phyloP scores from a whole-genome alignment of 495 filamentous ascomycete species.

The Trichoderma gamsii region DNA sequence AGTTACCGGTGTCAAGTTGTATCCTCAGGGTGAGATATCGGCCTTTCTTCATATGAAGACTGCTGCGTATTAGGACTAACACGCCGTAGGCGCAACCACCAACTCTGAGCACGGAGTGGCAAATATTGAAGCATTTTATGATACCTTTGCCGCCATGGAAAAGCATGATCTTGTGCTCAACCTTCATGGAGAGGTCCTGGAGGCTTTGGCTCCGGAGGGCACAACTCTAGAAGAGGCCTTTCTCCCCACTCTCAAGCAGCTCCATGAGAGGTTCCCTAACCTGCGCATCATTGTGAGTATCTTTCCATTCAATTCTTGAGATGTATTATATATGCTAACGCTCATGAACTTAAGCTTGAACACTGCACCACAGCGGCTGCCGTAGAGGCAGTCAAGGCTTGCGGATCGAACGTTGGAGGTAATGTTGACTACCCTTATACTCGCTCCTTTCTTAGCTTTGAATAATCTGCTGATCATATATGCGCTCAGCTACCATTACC shows the following conservation, averaged over 20 bases:
- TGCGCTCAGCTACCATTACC: conserved; percentile 28
- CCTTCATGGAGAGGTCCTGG: conserved; percentile 53
- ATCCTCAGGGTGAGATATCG: conserved; percentile 48
- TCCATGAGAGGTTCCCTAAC: conserved; percentile 71
- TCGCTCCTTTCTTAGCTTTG: not conserved
- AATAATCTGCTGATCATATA: not conserved
- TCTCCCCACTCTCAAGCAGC: conserved; percentile 63
- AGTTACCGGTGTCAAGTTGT: conserved; percentile 62
- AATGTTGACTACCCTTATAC: conserved; percentile 46
- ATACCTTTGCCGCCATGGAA: conserved; percentile 74
- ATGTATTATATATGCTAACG: conserved; percentile 17
- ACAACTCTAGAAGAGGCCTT: conserved; percentile 78
- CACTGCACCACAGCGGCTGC: conserved; percentile 85
- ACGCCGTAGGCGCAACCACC: conserved; percentile 60
- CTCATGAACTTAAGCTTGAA: conserved; percentile 36
- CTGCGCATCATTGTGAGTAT: conserved; percentile 58
- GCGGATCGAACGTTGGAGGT: conserved; percentile 66
- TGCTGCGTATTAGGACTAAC: conserved; percentile 16
- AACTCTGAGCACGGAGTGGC: conserved; percentile 80
- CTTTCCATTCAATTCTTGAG: not conserved
- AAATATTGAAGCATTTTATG: conserved; percentile 57
- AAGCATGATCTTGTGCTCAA: conserved; percentile 50
- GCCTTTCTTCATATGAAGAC: not conserved
- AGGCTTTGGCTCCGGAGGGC: conserved; percentile 57
- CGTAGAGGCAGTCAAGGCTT: conserved; percentile 66